A percentile compares a stretch with the other conserved stretches of the same genome.
phyloP scores from a whole-genome alignment of 192 early-diverging fungal genomes.

The Allomyces arbusculus region DNA sequence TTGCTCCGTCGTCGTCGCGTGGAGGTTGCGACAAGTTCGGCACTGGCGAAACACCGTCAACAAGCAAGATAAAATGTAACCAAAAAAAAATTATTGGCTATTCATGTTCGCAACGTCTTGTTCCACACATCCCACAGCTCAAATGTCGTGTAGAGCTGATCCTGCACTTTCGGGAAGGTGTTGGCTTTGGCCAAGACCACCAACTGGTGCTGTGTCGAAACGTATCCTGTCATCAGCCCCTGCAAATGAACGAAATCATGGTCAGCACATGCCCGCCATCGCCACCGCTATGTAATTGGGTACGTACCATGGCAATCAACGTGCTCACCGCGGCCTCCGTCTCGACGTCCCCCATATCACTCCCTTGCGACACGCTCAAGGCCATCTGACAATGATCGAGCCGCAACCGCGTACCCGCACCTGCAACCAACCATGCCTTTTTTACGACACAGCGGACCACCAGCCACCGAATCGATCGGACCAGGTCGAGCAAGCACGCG shows the following conservation, averaged over 20 bases:
- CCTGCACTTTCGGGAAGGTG: neutral
- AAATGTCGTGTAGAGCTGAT: neutral
- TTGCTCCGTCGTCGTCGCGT: too few species aligned
- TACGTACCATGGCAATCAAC: too few species aligned
- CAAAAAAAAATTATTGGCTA: too few species aligned
- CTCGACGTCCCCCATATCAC: neutral
- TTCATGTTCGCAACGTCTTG: too few species aligned
- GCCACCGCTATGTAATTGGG: neutral
- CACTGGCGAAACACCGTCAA: too few species aligned
- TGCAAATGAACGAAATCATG: neutral
- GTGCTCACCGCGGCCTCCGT: too few species aligned
- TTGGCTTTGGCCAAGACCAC: neutral
- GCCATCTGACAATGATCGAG: neutral
- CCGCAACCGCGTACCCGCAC: neutral
- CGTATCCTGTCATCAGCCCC: neutral
- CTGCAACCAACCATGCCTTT: neutral
- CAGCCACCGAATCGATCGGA: neutral
- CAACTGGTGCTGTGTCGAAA: neutral
- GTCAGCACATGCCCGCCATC: neutral
- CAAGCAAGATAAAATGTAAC: too few species aligned
- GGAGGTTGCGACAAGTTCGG: too few species aligned
- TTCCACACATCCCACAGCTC: neutral
- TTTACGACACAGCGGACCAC: neutral
- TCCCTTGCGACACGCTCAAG: neutral
- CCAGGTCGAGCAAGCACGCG: neutral